These are phyloP conservation scores for Sabuloglossum arenarium DNA, from an alignment of 495 filamentous ascomycete genomes.

Conservation along the genomic window DNA sequence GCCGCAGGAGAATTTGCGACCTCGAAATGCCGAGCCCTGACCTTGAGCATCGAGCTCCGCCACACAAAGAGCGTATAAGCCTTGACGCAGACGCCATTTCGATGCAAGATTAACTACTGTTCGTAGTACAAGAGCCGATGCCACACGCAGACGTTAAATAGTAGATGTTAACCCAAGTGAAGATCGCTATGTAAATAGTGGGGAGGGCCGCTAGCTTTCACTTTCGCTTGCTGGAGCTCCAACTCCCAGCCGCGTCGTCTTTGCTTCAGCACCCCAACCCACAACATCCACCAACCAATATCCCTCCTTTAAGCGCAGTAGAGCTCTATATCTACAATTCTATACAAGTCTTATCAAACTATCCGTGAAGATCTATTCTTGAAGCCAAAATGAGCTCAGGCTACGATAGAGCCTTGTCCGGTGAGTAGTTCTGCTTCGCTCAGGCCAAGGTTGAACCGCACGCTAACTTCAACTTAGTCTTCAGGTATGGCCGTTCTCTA, in stretches of 20 bases:
- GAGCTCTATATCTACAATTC: neutral
- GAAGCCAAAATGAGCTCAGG: slow-evolving; percentile 47
- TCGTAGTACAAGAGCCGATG: neutral
- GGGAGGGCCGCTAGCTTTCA: no score
- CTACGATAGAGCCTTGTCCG: slow-evolving; percentile 88
- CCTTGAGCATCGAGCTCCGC: neutral
- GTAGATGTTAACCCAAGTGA: no score
- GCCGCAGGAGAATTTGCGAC: neutral
- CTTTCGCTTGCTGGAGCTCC: neutral
- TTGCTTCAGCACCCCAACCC: neutral
- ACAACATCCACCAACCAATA: neutral
- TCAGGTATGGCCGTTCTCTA: slow-evolving; percentile 31
- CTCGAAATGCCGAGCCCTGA: neutral
- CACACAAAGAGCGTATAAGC: neutral
- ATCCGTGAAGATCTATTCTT: neutral
- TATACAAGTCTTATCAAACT: neutral
- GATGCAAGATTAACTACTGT: neutral
- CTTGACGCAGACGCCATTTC: neutral
- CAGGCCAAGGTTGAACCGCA: slow-evolving; percentile 2
- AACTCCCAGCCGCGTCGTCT: neutral
- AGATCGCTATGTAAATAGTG: no score
- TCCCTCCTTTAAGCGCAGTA: neutral
- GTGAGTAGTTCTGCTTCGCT: slow-evolving; percentile 30
- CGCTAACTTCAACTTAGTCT: slow-evolving; percentile 33
- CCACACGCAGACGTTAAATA: no score